Base-by-base conservation (phyloP, 1,284 basidiomycete species). In the Cystobasidium pallidum region DNA sequence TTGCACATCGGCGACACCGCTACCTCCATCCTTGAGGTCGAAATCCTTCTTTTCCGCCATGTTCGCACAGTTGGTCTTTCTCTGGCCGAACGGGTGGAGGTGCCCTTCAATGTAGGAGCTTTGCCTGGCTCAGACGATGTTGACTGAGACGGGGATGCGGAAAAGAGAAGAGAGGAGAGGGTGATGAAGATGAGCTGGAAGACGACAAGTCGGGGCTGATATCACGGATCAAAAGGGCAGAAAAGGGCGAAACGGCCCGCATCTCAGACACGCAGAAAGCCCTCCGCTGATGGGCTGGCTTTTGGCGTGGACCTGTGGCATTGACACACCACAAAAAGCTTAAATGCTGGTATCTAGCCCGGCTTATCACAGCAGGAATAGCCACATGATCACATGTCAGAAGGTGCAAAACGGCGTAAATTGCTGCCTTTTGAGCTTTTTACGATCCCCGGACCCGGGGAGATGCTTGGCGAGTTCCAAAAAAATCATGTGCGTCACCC, bases 21-120 rank as follows among this genome's bases (percentile, higher is more conserved):
- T 58, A 30, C 58, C 45, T 51, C 66, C 43, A 49, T 45, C 64
- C 52, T 72, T 58, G 30, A 26, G 21, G 54, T 57, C 70, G 52
- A 39, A 39, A 24, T 39, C 61, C 49, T 51, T 36, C 61, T 63
- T 65, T 28, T 72, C 54, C 47, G 49, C 65, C 51, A 43, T 55
- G n/a, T 43, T 43, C 15, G 47, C 65, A 21, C 6, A 15, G 13
- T 45, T 47, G 51, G 7, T 54, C 51, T 54, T 28, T 13, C 10
- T 21, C 15, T 28, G 19, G 30, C 4, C 24, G 54, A 57, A 36
- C 36, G 36, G 36, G 36, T 39, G 6, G n/a, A 7, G 36, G 7
- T 39, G 36, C 36, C 36, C 13, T 39, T n/a, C n/a, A n/a, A n/a
- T n/a, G n/a, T n/a, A n/a, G n/a, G n/a, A n/a, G n/a, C n/a, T n/a